Conservation (phyloP, 2,329 filamentous ascomycete species). For the Aspergillus chevalieri region DNA sequence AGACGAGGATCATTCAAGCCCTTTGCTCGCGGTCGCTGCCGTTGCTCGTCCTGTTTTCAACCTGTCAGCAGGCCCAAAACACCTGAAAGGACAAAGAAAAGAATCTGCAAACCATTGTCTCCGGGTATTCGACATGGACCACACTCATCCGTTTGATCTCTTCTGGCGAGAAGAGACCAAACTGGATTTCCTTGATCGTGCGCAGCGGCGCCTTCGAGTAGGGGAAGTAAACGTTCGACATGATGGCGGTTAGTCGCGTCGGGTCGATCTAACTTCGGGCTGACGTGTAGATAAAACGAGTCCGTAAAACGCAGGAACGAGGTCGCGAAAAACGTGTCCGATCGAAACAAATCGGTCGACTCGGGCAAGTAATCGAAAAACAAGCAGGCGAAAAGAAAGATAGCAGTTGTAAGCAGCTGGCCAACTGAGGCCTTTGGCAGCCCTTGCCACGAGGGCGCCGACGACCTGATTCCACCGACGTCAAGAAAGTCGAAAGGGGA, state of each 20-base stretch:
- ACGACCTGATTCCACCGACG: slow-evolving; percentile 33
- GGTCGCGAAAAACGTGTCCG: slow-evolving; percentile 7
- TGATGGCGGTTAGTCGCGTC: slow-evolving; percentile 46
- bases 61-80: slow-evolving; percentile 14
- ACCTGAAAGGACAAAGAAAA: slow-evolving; percentile 9
- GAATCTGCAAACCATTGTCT: slow-evolving; percentile 68
- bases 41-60: slow-evolving; percentile 65
- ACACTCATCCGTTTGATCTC: slow-evolving; percentile 99
- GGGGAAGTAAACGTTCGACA: slow-evolving; percentile 88
- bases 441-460: slow-evolving; percentile 45
- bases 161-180: slow-evolving; percentile 92
- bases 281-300: slow-evolving; percentile 1
- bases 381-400: slow-evolving; percentile 22
- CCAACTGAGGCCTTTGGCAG: slow-evolving; percentile 42
- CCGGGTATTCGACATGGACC: slow-evolving; percentile 91
- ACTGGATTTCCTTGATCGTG: slow-evolving; percentile 98
- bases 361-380: slow-evolving; percentile 6
- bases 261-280: slow-evolving; percentile 8
- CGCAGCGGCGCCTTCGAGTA: slow-evolving; percentile 94
- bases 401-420: slow-evolving; percentile 32
- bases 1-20: slow-evolving; percentile 94
- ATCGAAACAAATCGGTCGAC: slow-evolving; percentile 4
- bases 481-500: slow-evolving; percentile 27
- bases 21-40: slow-evolving; percentile 80
- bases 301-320: slow-evolving; percentile 10